phyloP scores from a whole-genome alignment of 2,329 filamentous ascomycete genomes.

The Fragosphaeria purpurea region DNA sequence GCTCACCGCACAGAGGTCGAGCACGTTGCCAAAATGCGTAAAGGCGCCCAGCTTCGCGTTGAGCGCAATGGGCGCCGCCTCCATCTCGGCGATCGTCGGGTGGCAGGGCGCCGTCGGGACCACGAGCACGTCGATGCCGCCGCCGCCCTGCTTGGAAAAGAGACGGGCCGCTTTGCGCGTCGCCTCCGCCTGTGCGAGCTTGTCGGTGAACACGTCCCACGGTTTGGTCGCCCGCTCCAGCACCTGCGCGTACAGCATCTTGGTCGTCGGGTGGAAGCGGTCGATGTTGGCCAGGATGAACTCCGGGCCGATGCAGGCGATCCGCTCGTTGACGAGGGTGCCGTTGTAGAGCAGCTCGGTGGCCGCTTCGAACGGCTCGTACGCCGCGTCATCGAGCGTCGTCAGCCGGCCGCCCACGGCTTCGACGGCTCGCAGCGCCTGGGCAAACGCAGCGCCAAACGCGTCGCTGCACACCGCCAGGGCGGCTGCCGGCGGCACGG shows the following conservation, averaged over 20 bases:
- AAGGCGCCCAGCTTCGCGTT: constrained; percentile 41
- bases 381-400: constrained; percentile 25
- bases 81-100: constrained; percentile 36
- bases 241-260: constrained; percentile 31
- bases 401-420: constrained; percentile 26
- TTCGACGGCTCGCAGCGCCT: constrained; percentile 26
- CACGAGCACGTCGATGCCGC: constrained; percentile 31
- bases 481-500: constrained; percentile 34
- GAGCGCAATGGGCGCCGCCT: constrained; percentile 35
- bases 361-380: constrained; percentile 35
- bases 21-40: constrained; percentile 45
- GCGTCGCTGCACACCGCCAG: constrained; percentile 29
- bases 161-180: constrained; percentile 21
- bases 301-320: constrained; percentile 27
- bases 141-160: not conserved
- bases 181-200: constrained; percentile 33
- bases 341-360: constrained; percentile 42
- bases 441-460: constrained; percentile 25
- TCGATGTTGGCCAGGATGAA: constrained; percentile 26
- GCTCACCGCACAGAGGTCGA: constrained; percentile 42
- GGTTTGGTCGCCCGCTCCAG: constrained; percentile 28
- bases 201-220: constrained; percentile 38
- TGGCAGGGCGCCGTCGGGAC: constrained; percentile 40
- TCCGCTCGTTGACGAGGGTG: constrained; percentile 38
- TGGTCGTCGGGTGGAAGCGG: constrained; percentile 39